Conservation (phyloP, 2,329 filamentous ascomycete species). For the Fusarium protoensiforme region DNA sequence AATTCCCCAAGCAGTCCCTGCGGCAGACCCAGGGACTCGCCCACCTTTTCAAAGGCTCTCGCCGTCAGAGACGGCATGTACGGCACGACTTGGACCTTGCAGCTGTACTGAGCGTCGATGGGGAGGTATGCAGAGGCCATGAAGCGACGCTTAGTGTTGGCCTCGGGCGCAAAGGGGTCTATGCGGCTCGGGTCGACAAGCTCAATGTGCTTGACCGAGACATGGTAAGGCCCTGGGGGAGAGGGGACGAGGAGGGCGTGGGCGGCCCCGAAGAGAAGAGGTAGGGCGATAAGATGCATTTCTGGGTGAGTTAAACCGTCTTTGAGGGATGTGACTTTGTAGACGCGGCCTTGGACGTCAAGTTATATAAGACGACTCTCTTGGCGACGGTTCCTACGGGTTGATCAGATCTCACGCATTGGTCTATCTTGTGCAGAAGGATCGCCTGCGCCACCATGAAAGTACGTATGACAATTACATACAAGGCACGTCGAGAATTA, state of each 20-base stretch:
- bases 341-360: not conserved
- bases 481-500: not conserved
- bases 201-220: conserved; percentile 13
- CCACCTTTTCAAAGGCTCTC: conserved; percentile 4
- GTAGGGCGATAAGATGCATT: not conserved
- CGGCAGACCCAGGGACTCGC: conserved; percentile 6
- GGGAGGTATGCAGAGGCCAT: conserved; percentile 27
- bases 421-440: not conserved
- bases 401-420: not conserved
- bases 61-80: conserved; percentile 20
- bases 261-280: not conserved
- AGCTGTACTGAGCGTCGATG: conserved; percentile 2
- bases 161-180: conserved; percentile 8
- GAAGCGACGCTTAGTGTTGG: conserved; percentile 9
- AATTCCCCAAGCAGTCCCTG: conserved; percentile 11
- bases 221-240: not conserved
- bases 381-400: not conserved
- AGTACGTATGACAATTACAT: not conserved
- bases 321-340: not conserved
- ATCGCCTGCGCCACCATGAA: not conserved
- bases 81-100: conserved; percentile 1
- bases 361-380: not conserved
- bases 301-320: not conserved
- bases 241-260: conserved; percentile 9
- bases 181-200: conserved; percentile 8